Conservation (phyloP, 1,139 yeast species). For the Suhomyces coccinellae region DNA sequence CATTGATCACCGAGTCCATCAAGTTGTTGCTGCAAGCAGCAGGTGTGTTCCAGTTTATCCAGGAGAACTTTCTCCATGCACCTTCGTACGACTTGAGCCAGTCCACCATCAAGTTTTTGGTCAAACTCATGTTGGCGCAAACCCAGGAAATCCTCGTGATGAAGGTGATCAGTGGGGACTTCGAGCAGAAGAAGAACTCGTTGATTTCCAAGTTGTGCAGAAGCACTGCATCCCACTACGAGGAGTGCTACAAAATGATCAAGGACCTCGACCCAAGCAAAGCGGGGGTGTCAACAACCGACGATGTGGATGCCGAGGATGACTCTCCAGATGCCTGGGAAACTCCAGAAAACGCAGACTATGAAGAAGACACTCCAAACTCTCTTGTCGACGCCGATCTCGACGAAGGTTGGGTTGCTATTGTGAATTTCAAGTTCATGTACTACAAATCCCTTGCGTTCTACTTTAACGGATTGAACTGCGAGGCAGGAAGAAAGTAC, state of each 20-base stretch:
- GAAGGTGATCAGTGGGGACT: slow-evolving; percentile 55
- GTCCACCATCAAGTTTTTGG: slow-evolving; percentile 65
- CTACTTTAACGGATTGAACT: slow-evolving; percentile 53
- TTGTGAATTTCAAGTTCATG: slow-evolving; percentile 48
- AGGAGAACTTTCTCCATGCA: slow-evolving; percentile 85
- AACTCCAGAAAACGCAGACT: slow-evolving; percentile 22
- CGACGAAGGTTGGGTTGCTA: slow-evolving; percentile 46
- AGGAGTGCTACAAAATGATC: slow-evolving; percentile 43
- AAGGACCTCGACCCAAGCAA: slow-evolving; percentile 29
- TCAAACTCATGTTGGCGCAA: slow-evolving; percentile 74
- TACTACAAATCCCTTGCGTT: slow-evolving; percentile 46
- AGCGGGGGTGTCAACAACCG: slow-evolving; percentile 13
- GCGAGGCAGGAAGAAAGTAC: slow-evolving; percentile 52
- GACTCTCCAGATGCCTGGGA: slow-evolving; percentile 10
- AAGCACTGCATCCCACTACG: slow-evolving; percentile 59
- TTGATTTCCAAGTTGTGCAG: slow-evolving; percentile 72
- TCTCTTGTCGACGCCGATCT: slow-evolving; percentile 48
- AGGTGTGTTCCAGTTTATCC: slow-evolving; percentile 70
- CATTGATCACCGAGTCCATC: slow-evolving; percentile 58
- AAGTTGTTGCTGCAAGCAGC: slow-evolving; percentile 73
- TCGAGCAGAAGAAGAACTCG: slow-evolving; percentile 56
- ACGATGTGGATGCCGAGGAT: slow-evolving; percentile 17
- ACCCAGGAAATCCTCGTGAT: slow-evolving; percentile 82
- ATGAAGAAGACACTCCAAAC: slow-evolving; percentile 31
- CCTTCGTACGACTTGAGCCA: slow-evolving; percentile 80